Evolutionary conservation across 1,139 yeast species (phyloP).

Genomic region (Kodamaea suecica): DNA sequence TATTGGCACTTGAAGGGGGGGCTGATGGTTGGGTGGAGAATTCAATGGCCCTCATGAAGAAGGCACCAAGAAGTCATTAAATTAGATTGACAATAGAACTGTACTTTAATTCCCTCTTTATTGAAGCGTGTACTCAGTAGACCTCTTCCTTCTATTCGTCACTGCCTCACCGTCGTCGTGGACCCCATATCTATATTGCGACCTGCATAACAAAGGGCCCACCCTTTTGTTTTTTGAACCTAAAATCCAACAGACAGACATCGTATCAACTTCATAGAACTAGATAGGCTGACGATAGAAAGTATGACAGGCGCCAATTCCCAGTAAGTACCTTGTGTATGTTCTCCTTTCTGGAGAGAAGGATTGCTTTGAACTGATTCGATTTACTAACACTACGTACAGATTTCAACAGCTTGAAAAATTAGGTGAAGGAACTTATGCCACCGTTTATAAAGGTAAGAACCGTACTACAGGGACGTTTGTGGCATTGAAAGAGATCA

Average conservation of each 20-base stretch:
- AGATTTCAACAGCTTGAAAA: constrained; percentile 70
- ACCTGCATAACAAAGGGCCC: too few species aligned
- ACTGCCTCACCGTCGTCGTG: too few species aligned
- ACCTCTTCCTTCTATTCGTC: too few species aligned
- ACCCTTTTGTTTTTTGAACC: too few species aligned
- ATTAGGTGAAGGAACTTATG: constrained; percentile 97
- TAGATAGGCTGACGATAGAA: not conserved
- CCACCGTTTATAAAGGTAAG: constrained; percentile 95
- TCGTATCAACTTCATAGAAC: too few species aligned
- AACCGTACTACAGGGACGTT: constrained; percentile 88
- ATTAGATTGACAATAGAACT: too few species aligned
- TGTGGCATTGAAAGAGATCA: constrained; percentile 93
- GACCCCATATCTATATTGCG: too few species aligned
- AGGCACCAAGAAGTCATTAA: constrained; percentile 33
- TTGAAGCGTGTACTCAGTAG: too few species aligned
- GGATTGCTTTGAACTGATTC: not conserved
- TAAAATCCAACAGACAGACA: too few species aligned
- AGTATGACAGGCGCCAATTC: constrained; percentile 29
- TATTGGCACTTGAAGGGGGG: constrained; percentile 74
- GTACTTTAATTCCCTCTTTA: too few species aligned
- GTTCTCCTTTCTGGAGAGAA: too few species aligned
- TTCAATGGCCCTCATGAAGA: constrained; percentile 62
- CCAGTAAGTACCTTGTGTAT: constrained; percentile 25
- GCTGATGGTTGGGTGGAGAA: constrained; percentile 89
- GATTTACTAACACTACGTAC: not conserved